phyloP scores from a whole-genome alignment of 208 protist genomes.

The Leishmania tropica region DNA sequence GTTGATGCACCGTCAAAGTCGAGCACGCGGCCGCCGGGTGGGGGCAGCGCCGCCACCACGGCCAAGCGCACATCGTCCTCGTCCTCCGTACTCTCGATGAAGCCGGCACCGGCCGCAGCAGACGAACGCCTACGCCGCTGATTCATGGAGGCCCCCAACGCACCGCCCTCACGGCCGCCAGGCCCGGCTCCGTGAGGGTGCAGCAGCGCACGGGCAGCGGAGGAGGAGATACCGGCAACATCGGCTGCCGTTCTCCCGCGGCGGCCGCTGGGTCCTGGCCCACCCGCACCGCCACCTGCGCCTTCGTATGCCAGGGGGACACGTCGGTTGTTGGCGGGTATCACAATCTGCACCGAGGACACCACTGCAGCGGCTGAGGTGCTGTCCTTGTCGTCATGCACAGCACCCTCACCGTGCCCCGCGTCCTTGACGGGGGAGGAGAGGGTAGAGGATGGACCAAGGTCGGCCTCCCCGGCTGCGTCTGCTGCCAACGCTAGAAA shows the following conservation, averaged over 20 bases:
- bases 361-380: constrained; percentile 4
- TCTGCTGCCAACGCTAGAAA: constrained; percentile 65
- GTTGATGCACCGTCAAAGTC: constrained; percentile 20
- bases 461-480: constrained; percentile 5
- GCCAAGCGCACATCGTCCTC: constrained; percentile 16
- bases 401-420: background rate
- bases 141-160: background rate
- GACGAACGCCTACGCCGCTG: constrained; percentile 12
- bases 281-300: background rate
- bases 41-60: constrained; percentile 19
- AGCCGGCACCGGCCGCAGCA: constrained; percentile 17
- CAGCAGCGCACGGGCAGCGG: constrained; percentile 24
- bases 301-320: constrained; percentile 22
- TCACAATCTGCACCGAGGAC: constrained; percentile 34
- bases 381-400: background rate
- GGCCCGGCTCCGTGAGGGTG: background rate
- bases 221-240: constrained; percentile 24
- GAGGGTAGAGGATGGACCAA: background rate
- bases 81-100: constrained; percentile 22
- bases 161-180: background rate
- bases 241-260: constrained; percentile 4
- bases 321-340: constrained; percentile 49
- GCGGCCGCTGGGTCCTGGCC: background rate
- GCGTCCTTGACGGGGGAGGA: background rate
- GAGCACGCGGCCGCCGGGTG: constrained; percentile 25